phyloP scores from a whole-genome alignment of 1,284 basidiomycete species.

The Trichosporon sp. region DNA sequence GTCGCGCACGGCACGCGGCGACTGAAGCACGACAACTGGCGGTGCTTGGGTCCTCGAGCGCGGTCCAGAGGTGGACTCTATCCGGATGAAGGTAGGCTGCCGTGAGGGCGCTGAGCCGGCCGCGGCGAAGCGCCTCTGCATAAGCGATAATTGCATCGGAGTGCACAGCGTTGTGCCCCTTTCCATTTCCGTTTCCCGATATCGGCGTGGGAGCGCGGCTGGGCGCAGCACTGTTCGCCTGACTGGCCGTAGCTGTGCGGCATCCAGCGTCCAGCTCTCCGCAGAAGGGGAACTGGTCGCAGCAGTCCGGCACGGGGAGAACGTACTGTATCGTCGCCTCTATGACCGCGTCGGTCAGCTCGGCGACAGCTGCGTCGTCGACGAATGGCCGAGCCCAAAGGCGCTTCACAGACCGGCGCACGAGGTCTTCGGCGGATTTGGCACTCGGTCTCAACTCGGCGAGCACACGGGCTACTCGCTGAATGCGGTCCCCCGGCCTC shows the following conservation, averaged over 20 bases:
- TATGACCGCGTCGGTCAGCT: constrained; percentile 38
- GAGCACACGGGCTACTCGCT: constrained; percentile 42
- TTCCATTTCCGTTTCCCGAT: neutral
- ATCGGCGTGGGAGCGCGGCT: constrained; percentile 7
- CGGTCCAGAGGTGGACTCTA: constrained; percentile 29
- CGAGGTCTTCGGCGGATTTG: constrained; percentile 26
- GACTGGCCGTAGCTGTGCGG: constrained; percentile 8
- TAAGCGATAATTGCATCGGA: constrained; percentile 19
- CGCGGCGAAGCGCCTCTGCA: constrained; percentile 25
- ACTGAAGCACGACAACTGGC: constrained; percentile 21
- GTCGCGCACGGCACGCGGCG: constrained; percentile 23
- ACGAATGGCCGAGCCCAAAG: constrained; percentile 27
- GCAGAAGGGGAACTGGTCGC: constrained; percentile 40
- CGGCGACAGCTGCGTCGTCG: constrained; percentile 24
- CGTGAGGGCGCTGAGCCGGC: constrained; percentile 26
- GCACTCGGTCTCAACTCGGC: constrained; percentile 32
- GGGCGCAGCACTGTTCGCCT: constrained; percentile 1
- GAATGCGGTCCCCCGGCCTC: constrained; percentile 32
- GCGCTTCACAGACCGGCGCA: constrained; percentile 36
- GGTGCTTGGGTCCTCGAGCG: constrained; percentile 35
- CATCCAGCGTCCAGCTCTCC: constrained; percentile 41
- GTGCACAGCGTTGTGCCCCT: neutral
- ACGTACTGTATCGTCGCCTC: constrained; percentile 46
- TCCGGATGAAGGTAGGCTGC: constrained; percentile 36
- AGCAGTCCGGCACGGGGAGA: constrained; percentile 35